These are phyloP conservation scores for Tetraselmis striata DNA, from an alignment of 139 green algal species.

Conservation along the genomic window DNA sequence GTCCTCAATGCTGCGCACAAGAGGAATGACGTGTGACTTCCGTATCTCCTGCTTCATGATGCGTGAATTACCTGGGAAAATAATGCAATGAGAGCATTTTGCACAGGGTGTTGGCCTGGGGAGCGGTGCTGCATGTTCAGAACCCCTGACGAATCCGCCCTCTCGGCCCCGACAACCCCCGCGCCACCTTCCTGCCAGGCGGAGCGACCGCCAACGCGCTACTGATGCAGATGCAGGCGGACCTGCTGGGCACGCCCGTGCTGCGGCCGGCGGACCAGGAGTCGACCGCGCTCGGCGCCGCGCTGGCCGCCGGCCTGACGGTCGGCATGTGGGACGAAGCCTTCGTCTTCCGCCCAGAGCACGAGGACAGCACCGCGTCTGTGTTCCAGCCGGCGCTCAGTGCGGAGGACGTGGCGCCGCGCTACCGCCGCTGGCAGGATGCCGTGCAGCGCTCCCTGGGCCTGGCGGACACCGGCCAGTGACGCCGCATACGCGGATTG, in stretches of 20 bases:
- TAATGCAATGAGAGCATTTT: no score
- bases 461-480: constrained; percentile 44
- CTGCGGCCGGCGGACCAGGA: constrained; percentile 76
- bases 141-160: no score
- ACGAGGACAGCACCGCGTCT: neutral
- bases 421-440: constrained; percentile 59
- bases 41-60: no score
- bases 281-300: constrained; percentile 86
- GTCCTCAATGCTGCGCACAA: no score
- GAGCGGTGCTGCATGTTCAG: no score
- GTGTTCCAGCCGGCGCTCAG: constrained; percentile 15
- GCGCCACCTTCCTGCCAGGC: constrained; percentile 19
- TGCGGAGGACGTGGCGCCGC: constrained; percentile 21
- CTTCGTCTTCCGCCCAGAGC: constrained; percentile 26
- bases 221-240: constrained; percentile 90
- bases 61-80: no score
- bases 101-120: no score
- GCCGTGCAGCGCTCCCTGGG: constrained; percentile 59
- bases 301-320: constrained; percentile 81
- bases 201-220: constrained; percentile 78
- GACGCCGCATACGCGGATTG: no score
- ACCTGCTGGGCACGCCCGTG: constrained; percentile 63
- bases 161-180: no score
- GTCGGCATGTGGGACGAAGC: constrained; percentile 72
- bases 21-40: no score